Percentiles rank a stretch among this genome's conserved stretches.
phyloP scores from a whole-genome alignment of 345 rosid genomes.

The Cardiospermum halicacabum region DNA sequence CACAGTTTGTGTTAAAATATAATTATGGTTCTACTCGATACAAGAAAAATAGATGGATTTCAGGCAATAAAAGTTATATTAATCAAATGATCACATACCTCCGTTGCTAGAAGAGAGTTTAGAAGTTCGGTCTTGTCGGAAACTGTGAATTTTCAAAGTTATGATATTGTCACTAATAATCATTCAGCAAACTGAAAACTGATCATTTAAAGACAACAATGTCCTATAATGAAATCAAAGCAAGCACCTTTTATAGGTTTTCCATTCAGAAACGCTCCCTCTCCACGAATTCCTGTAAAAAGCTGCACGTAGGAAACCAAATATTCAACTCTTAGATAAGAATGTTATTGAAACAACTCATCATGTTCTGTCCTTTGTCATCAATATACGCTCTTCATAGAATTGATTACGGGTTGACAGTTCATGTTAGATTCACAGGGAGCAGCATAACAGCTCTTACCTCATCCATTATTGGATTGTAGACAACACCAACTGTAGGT shows the following conservation, averaged over 20 bases:
- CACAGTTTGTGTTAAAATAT: neutral
- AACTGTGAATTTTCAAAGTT: slow-evolving; percentile 39
- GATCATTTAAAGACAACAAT: neutral
- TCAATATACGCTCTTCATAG: neutral
- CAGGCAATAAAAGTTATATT: neutral
- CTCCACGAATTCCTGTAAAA: slow-evolving; percentile 63
- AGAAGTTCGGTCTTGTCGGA: slow-evolving; percentile 73
- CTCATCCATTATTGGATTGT: slow-evolving; percentile 91
- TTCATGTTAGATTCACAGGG: neutral
- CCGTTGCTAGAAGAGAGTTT: slow-evolving; percentile 79
- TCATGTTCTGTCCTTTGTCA: neutral
- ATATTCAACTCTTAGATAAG: neutral
- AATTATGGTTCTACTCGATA: neutral
- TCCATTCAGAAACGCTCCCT: slow-evolving; percentile 84
- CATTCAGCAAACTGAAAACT: neutral
- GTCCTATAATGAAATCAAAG: neutral
- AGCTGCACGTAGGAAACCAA: slow-evolving; percentile 43
- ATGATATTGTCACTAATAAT: slow-evolving; percentile 7
- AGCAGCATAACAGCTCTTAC: slow-evolving; percentile 32
- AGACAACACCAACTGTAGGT: slow-evolving; percentile 87
- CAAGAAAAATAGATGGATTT: neutral
- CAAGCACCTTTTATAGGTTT: slow-evolving; percentile 68
- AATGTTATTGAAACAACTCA: neutral
- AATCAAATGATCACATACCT: slow-evolving; percentile 38
- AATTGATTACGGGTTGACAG: neutral